Evolutionary conservation across 2,329 filamentous ascomycete genomes (phyloP), one percentile per base, ranked within the genome.

Genomic region (Sporothrix dimorphospora): DNA sequence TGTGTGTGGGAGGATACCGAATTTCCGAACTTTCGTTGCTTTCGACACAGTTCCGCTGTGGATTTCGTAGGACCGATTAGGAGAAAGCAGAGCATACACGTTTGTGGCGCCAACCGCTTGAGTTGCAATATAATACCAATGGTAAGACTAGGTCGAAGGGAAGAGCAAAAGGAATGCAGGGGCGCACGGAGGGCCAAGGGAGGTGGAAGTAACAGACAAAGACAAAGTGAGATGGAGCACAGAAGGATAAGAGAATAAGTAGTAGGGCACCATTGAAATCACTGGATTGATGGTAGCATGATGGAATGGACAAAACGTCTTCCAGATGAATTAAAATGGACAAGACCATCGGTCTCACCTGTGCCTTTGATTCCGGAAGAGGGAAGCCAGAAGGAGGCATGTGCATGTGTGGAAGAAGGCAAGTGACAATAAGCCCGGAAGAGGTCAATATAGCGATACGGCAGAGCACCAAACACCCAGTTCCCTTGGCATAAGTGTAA

Each of bases 1-100:
- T 51, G 16, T 40, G 38, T 49, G 47, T 40, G 66, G 51, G 6
- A 69, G 8, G 66, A 57, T 57, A 69, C 66, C 30, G 49, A 69
- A 45, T 69, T 53, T 53, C 65, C 65, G 47, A 68, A 53, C 27
- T n/a, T 11, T 68, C 47, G 45, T 38, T 34, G 21, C 11, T 7
- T 9, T 30, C 24, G 14, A 57, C 27, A 14, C 53, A 51, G n/a
- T 53, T 7, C 19, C 19, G 7, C n/a, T 19, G n/a, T 53, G n/a
- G 49, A 24, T 24, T 24, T 53, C 3, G 49, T 24, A 53, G 49
- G 49, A 24, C 21, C 8, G 8, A 21, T 24, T n/a, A 24, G 7
- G 49, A 5, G 4, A 24, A 24, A 8, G 49, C 4, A 24, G 2
- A 11, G 49, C 9, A 24, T 1, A 12, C 9, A 53, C 21, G 49